Percentiles rank a stretch among this genome's conserved stretches.
Conservation (phyloP, 1,284 basidiomycete genomes). For the Boletus semigastroideus region DNA sequence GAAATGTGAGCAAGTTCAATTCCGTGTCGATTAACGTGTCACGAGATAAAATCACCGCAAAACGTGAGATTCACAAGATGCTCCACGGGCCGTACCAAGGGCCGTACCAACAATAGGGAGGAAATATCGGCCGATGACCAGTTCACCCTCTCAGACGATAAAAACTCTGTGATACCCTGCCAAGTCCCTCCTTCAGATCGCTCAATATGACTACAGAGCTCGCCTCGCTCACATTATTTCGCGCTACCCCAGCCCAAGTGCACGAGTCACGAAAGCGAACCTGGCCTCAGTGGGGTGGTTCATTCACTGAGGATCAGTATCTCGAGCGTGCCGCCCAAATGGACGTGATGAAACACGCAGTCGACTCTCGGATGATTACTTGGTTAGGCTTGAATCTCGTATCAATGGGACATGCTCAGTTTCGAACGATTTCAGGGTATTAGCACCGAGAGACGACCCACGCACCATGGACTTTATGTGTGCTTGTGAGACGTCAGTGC, state of each 20-base stretch:
- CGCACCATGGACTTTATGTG: constrained; percentile 43
- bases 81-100: background rate
- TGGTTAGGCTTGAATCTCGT: constrained; percentile 31
- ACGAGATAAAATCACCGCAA: background rate
- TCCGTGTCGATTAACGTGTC: background rate
- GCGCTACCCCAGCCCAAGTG: constrained; percentile 21
- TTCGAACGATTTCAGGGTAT: constrained; percentile 35
- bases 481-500: constrained; percentile 46
- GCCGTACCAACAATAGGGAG: background rate
- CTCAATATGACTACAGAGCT: constrained; percentile 11
- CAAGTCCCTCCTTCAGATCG: background rate
- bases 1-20: background rate
- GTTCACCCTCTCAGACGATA: background rate
- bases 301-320: constrained; percentile 37
- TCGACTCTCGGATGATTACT: constrained; percentile 36
- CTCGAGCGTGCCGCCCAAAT: constrained; percentile 35
- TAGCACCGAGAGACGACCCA: constrained; percentile 40
- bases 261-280: constrained; percentile 35
- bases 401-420: background rate
- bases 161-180: background rate
- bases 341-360: constrained; percentile 38
- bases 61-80: background rate
- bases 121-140: background rate
- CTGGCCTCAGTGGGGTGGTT: constrained; percentile 37
- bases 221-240: constrained; percentile 22